phyloP scores from a whole-genome alignment of 495 filamentous ascomycete species.

The Patellaria atrata region DNA sequence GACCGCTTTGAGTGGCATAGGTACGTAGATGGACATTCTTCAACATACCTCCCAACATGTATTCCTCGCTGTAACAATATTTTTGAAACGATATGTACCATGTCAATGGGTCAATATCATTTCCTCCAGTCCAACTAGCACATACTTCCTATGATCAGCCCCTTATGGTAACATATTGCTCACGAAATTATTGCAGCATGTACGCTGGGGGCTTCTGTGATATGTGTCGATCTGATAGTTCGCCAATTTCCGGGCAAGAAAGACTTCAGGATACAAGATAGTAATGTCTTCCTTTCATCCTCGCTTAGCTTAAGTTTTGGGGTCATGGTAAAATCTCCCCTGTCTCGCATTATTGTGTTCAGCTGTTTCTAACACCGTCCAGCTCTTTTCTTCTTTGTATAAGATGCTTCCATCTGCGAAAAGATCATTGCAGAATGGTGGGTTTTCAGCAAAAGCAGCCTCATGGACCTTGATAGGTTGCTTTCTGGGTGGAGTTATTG shows the following conservation, averaged over 20 bases:
- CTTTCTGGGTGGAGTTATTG: conserved; percentile 69
- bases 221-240: conserved; percentile 70
- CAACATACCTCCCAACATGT: conserved; percentile 7
- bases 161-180: neutral
- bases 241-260: conserved; percentile 54
- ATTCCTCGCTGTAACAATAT: conserved; percentile 14
- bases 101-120: neutral
- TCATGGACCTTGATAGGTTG: conserved; percentile 59
- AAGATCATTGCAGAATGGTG: conserved; percentile 54
- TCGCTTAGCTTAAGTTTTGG: conserved; percentile 89
- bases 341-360: conserved; percentile 13
- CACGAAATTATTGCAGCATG: conserved; percentile 2
- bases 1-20: conserved; percentile 70
- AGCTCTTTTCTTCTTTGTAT: conserved; percentile 89
- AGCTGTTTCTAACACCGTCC: conserved; percentile 3
- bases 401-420: conserved; percentile 84
- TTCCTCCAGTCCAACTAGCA: too few species aligned
- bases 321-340: conserved; percentile 61
- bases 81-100: too few species aligned
- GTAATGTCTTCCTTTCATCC: conserved; percentile 70
- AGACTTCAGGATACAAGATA: conserved; percentile 78
- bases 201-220: conserved; percentile 52
- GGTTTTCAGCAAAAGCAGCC: conserved; percentile 48
- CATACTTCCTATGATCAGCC: too few species aligned
- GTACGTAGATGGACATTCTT: conserved; percentile 28